These are phyloP conservation scores for Chlorella ohadii DNA, from an alignment of 139 green algal genomes.

Conservation along the genomic window DNA sequence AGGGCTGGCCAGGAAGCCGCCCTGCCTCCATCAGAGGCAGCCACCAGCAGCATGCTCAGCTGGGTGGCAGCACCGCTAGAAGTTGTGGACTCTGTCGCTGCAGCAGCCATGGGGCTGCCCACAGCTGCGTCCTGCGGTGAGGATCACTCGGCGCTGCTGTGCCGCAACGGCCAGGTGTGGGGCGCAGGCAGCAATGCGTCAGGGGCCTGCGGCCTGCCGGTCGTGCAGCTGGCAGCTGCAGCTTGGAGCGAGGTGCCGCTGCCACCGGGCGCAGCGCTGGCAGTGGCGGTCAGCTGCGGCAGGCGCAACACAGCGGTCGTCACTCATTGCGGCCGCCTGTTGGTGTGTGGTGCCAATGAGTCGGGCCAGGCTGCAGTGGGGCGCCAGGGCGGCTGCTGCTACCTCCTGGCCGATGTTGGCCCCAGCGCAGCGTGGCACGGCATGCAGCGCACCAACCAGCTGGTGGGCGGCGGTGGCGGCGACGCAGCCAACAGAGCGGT, in stretches of 20 bases:
- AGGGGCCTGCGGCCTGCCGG: neutral
- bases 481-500: neutral
- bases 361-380: neutral
- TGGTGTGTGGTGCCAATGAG: slow-evolving; percentile 29
- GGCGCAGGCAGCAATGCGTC: slow-evolving; percentile 6
- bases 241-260: neutral
- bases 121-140: neutral
- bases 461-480: neutral
- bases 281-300: neutral
- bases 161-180: neutral
- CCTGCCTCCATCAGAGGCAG: neutral
- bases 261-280: neutral
- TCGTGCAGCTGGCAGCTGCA: neutral
- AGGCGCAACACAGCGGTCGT: slow-evolving; percentile 5
- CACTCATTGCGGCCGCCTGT: neutral
- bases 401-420: neutral
- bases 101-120: neutral
- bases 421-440: slow-evolving; percentile 24
- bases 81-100: neutral
- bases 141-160: slow-evolving; percentile 17
- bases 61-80: slow-evolving; percentile 8
- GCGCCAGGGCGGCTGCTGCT: neutral
- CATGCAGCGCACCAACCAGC: slow-evolving; percentile 30
- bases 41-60: neutral
- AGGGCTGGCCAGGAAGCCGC: neutral